Evolutionary conservation across 2,329 filamentous ascomycete genomes (phyloP).

Genomic region (Fusarium sp.): DNA sequence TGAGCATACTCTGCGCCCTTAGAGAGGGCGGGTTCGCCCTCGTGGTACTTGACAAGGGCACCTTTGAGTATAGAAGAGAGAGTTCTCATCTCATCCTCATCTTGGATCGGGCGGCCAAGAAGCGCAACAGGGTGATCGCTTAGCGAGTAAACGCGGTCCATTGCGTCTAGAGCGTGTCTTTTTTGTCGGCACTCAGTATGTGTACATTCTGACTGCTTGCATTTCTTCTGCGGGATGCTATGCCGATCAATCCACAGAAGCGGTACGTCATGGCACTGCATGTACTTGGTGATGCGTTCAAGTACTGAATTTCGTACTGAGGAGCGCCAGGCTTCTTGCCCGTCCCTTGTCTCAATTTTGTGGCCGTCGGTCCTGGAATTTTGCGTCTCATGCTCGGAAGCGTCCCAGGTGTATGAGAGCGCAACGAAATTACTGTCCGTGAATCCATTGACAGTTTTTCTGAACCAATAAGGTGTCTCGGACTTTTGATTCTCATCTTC

Average conservation of each 20-base stretch:
- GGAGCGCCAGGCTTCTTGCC: slow-evolving; percentile 5
- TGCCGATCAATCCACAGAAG: slow-evolving; percentile 46
- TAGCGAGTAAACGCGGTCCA: slow-evolving; percentile 47
- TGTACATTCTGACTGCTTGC: slow-evolving; percentile 14
- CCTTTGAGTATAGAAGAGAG: slow-evolving; percentile 32
- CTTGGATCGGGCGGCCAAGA: slow-evolving; percentile 32
- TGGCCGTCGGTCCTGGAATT: neutral
- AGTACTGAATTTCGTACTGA: slow-evolving; percentile 40
- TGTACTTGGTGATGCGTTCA: slow-evolving; percentile 38
- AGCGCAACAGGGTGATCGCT: slow-evolving; percentile 45
- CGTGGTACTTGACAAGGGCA: slow-evolving; percentile 15
- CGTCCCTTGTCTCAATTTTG: slow-evolving; percentile 12
- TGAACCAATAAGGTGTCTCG: slow-evolving; percentile 13
- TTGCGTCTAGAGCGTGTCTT: slow-evolving; percentile 41
- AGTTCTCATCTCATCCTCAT: slow-evolving; percentile 7
- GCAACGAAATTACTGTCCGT: slow-evolving; percentile 12
- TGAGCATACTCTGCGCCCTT: neutral
- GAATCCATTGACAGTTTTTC: slow-evolving; percentile 16
- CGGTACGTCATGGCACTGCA: slow-evolving; percentile 26
- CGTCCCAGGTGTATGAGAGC: slow-evolving; percentile 30
- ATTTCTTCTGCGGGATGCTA: slow-evolving; percentile 40
- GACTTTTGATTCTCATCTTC: neutral
- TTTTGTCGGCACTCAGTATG: slow-evolving; percentile 39
- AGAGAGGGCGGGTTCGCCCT: slow-evolving; percentile 13
- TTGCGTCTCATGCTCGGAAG: slow-evolving; percentile 15